Evolutionary conservation across 2,329 filamentous ascomycete genomes (phyloP).

Genomic region (Ophioceras dolichostomum): DNA sequence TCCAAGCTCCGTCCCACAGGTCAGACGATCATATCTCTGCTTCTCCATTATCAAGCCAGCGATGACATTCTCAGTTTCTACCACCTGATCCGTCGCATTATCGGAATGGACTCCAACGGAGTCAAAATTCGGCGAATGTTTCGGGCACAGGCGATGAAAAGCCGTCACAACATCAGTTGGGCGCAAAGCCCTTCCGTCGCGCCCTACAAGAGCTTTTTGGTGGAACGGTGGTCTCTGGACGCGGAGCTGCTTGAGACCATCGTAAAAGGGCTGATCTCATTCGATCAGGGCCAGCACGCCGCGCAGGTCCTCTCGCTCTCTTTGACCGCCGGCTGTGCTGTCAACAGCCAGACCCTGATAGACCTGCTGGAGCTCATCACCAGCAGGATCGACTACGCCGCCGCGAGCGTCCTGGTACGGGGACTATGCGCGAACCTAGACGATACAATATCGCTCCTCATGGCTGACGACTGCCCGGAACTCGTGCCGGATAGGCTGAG

Average conservation of each 20-base stretch:
- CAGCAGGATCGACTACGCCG: conserved; percentile 21
- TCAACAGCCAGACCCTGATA: conserved; percentile 25
- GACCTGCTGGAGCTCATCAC: conserved; percentile 29
- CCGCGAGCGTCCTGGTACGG: conserved; percentile 20
- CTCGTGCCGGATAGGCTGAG: conserved; percentile 3
- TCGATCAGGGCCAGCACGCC: conserved; percentile 31
- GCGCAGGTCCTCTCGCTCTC: conserved; percentile 26
- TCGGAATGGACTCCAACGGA: conserved; percentile 27
- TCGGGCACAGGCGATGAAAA: conserved; percentile 2
- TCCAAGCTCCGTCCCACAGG: conserved; percentile 33
- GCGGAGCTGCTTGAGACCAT: conserved; percentile 29
- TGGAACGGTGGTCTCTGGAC: conserved; percentile 25
- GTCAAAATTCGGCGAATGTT: conserved; percentile 23
- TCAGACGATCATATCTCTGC: conserved; percentile 33
- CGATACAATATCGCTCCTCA: conserved; percentile 4
- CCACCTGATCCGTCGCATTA: conserved; percentile 29
- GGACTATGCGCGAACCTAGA: conserved; percentile 15
- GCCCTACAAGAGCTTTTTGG: conserved; percentile 20
- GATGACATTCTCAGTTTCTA: conserved; percentile 29
- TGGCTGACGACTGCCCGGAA: conserved; percentile 6
- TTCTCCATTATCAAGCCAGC: conserved; percentile 35
- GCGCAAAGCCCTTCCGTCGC: conserved; percentile 11
- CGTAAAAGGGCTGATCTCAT: conserved; percentile 33
- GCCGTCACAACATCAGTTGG: conserved; percentile 17
- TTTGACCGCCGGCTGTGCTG: conserved; percentile 20